Conservation (phyloP, 768 basidiomycete species). For the Calocybe indica region DNA sequence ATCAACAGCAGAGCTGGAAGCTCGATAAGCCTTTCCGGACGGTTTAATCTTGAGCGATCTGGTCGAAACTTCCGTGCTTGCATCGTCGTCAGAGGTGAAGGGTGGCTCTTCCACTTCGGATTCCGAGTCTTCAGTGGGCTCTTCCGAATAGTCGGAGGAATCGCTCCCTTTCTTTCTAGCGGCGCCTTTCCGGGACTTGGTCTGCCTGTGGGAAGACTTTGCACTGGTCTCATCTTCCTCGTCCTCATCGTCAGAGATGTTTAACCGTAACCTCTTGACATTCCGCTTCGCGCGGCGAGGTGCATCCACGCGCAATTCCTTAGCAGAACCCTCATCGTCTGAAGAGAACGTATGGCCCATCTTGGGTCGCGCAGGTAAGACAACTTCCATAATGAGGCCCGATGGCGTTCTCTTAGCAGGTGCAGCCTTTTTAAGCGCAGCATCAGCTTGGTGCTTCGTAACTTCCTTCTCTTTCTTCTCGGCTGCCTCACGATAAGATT, state of each 20-base stretch:
- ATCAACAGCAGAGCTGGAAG: slow-evolving; percentile 16
- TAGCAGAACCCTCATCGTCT: slow-evolving; percentile 26
- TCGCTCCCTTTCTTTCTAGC: slow-evolving; percentile 16
- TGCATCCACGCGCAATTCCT: slow-evolving; percentile 32
- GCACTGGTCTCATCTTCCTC: slow-evolving; percentile 20
- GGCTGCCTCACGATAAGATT: slow-evolving; percentile 60
- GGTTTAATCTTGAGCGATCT: slow-evolving; percentile 7
- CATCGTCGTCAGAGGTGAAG: slow-evolving; percentile 28
- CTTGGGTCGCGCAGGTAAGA: slow-evolving; percentile 25
- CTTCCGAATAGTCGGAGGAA: slow-evolving; percentile 38
- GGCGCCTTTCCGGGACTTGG: slow-evolving; percentile 14
- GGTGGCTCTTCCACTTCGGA: slow-evolving; percentile 27
- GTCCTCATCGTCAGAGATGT: slow-evolving; percentile 50
- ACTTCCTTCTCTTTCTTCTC: slow-evolving; percentile 19
- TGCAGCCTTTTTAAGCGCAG: slow-evolving; percentile 8
- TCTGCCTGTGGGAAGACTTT: slow-evolving; percentile 16
- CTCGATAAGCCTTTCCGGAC: slow-evolving; percentile 7
- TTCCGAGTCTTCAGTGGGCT: slow-evolving; percentile 25
- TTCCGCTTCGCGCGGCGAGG: slow-evolving; percentile 31
- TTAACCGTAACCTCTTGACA: slow-evolving; percentile 32
- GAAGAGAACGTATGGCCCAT: slow-evolving; percentile 13
- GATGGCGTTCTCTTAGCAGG: slow-evolving; percentile 20
- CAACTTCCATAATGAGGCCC: slow-evolving; percentile 51
- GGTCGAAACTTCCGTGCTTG: slow-evolving; percentile 10
- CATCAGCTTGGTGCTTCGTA: slow-evolving; percentile 9